A percentile compares a stretch with the other conserved stretches of the same genome.
Conservation (phyloP, 345 rosid species). For the Nasturtium officinale region DNA sequence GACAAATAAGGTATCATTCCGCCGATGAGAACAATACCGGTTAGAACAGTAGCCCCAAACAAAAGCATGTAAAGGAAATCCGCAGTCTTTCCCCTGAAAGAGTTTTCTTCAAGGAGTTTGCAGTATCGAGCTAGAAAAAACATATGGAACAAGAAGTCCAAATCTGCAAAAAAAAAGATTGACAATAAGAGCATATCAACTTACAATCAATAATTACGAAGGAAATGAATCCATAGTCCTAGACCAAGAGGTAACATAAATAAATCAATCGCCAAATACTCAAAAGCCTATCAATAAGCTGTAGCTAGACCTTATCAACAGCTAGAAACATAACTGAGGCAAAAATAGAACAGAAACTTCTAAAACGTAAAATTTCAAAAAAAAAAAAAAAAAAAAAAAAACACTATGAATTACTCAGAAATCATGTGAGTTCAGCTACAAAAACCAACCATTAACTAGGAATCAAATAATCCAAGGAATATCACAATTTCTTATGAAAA, state of each 20-base stretch:
- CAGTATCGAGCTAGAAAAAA: constrained; percentile 94
- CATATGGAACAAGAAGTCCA: constrained; percentile 96
- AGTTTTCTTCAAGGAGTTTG: constrained; percentile 97
- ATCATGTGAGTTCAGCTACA: background rate
- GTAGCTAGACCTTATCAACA: background rate
- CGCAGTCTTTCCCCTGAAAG: constrained; percentile 96
- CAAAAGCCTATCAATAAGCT: background rate
- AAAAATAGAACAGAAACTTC: no score
- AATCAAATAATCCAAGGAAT: background rate
- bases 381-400: no score
- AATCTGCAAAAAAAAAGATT: constrained; percentile 56
- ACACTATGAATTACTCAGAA: background rate
- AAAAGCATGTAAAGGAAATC: constrained; percentile 97
- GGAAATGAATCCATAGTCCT: background rate
- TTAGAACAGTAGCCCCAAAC: constrained; percentile 80
- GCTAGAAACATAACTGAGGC: constrained; percentile 1
- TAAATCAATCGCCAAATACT: constrained; percentile 5
- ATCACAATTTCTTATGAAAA: background rate
- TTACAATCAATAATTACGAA: background rate
- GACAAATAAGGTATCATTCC: constrained; percentile 93
- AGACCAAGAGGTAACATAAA: background rate
- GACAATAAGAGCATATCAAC: background rate
- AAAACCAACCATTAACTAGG: background rate
- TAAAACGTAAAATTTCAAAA: background rate
- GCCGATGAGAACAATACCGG: constrained; percentile 79